phyloP scores from a whole-genome alignment of 192 early-diverging fungal genomes.

The Ramicandelaber brevisporus region DNA sequence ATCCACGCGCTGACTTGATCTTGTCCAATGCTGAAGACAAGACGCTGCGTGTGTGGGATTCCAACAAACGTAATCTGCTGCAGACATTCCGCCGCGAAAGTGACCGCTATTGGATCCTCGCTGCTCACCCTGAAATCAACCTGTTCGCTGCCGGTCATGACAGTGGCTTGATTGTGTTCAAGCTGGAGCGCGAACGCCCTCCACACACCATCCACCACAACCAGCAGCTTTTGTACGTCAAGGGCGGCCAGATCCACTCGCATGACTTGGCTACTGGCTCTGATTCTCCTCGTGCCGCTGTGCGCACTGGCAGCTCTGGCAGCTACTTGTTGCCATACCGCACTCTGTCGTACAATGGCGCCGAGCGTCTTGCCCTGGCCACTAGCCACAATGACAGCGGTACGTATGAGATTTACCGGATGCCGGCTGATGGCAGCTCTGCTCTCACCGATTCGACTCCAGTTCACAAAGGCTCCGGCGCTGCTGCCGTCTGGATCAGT shows the following conservation, averaged over 20 bases:
- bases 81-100: constrained; percentile 93
- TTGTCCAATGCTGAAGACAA: constrained; percentile 89
- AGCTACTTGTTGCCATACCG: constrained; percentile 51
- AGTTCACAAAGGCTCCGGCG: constrained; percentile 51
- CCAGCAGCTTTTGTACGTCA: constrained; percentile 64
- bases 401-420: constrained; percentile 65
- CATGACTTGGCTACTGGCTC: constrained; percentile 56
- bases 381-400: constrained; percentile 67
- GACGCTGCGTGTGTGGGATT: constrained; percentile 96
- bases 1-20: constrained; percentile 87
- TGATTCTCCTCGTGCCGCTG: constrained; percentile 50
- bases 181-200: constrained; percentile 91
- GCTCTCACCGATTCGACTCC: constrained; percentile 15
- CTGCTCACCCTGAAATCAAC: constrained; percentile 92
- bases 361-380: constrained; percentile 70
- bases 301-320: constrained; percentile 40
- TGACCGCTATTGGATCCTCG: constrained; percentile 89
- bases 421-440: constrained; percentile 39
- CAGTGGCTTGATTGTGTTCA: constrained; percentile 93
- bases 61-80: constrained; percentile 75
- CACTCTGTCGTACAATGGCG: constrained; percentile 80
- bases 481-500: constrained; percentile 75
- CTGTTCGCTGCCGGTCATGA: constrained; percentile 97
- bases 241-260: constrained; percentile 59
- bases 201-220: constrained; percentile 69